A percentile compares a stretch with the other conserved stretches of the same genome.
These are phyloP conservation scores for Leishmania major DNA, from an alignment of 208 protist species.

Conservation along the genomic window DNA sequence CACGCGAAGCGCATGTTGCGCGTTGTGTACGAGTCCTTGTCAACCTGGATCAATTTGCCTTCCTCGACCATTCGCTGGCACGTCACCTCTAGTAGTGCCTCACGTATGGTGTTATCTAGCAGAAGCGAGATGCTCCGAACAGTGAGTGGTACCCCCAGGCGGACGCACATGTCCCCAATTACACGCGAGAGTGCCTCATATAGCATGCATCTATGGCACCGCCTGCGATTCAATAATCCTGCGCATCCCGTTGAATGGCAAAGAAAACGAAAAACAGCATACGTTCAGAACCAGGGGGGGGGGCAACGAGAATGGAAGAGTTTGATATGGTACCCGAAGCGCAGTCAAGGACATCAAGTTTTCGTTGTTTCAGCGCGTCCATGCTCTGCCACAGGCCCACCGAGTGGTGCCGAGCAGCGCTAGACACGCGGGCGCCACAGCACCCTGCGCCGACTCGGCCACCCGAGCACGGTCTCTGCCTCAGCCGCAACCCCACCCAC, in stretches of 20 bases:
- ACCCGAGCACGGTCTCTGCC: background rate
- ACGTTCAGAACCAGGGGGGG: too few relatives aligned
- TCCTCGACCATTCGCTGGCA: slow-evolving; percentile 71
- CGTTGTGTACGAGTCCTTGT: slow-evolving; percentile 62
- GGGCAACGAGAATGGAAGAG: background rate
- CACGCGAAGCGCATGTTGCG: slow-evolving; percentile 41
- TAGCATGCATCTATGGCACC: slow-evolving; percentile 61
- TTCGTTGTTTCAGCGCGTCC: background rate
- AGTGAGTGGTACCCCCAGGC: slow-evolving; percentile 64
- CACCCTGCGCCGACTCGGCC: background rate
- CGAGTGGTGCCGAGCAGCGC: background rate
- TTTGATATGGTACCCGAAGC: background rate
- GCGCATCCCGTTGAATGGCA: background rate
- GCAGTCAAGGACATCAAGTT: background rate
- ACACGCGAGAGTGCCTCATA: slow-evolving; percentile 66
- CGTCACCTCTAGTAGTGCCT: slow-evolving; percentile 57
- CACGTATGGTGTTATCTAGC: slow-evolving; percentile 55
- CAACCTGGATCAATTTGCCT: slow-evolving; percentile 53
- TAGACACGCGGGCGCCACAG: background rate
- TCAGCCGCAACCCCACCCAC: background rate
- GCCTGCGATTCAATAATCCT: background rate
- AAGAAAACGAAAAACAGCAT: background rate
- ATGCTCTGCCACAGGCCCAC: background rate
- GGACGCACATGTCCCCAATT: slow-evolving; percentile 73
- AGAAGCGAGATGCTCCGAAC: slow-evolving; percentile 41